phyloP scores from a whole-genome alignment of 2,329 filamentous ascomycete species.

The Ophiocordyceps camponoti-rufipedis region DNA sequence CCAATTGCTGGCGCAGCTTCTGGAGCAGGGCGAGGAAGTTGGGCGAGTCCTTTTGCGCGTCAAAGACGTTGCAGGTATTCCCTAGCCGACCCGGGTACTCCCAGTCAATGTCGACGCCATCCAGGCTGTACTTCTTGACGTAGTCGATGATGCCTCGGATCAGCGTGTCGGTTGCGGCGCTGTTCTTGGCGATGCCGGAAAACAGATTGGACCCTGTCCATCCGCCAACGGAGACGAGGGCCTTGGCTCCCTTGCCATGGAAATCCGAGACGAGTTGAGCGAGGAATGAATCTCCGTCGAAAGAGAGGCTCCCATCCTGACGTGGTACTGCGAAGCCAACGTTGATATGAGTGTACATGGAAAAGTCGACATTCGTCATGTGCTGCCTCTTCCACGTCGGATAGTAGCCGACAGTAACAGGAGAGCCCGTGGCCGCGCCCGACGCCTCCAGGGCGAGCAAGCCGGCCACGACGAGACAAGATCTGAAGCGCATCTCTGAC shows the following conservation, averaged over 20 bases:
- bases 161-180: background rate
- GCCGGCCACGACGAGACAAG: background rate
- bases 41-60: background rate
- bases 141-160: background rate
- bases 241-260: background rate
- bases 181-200: background rate
- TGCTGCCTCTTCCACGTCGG: background rate
- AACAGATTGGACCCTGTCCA: background rate
- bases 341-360: background rate
- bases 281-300: background rate
- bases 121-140: background rate
- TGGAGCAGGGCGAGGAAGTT: background rate
- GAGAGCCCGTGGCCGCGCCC: background rate
- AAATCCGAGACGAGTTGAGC: background rate
- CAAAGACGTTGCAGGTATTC: background rate
- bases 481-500: background rate
- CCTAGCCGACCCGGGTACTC: background rate
- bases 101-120: background rate
- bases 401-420: background rate
- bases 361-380: background rate
- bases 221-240: background rate
- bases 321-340: background rate
- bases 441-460: background rate
- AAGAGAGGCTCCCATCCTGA: background rate
- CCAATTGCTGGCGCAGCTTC: background rate